Base-by-base conservation (phyloP, 2,329 filamentous ascomycete species). In the Metarhizium sp. region DNA sequence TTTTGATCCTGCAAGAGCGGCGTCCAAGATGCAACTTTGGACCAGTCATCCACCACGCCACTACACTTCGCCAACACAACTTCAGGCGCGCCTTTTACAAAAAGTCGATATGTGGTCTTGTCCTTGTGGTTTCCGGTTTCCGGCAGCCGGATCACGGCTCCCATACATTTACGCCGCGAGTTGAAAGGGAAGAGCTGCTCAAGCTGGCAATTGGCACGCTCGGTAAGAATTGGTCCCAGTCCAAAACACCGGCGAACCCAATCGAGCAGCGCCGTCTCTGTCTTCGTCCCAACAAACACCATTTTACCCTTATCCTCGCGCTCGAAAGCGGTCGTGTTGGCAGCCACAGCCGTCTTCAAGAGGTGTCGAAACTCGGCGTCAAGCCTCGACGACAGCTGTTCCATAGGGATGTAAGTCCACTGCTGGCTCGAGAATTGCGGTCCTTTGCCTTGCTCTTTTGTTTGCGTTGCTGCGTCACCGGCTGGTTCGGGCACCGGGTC, bases 261-360 rank as follows among this genome's bases (percentile, higher is more conserved):
- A 43, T 74, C 68, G 2, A 81, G 69, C 2, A 81, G 69, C 0
- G 78, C 78, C 2, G 76, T 78, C 59, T 81, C 78, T 1, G 78
- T 80, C 63, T 79, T 80, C 36, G 78, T 78, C 7, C 78, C 78
- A 50, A 80, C 71, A 55, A 79, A 80, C 5, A 67, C 66, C n/a
- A 64, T 61, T 25, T 69, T 61, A 2, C 72, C 72, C 3, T 68
- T 68, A 32, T 77, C 68, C 16, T 74, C 71, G 14, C 72, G 73
- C 57, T 81, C 78, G 36, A 81, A 79, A 0, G 78, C 78, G 0
- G 78, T 80, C 0, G 78, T 79, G 62, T 82, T 84, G 75, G 86
- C 67, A 16, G 73, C 70, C 5, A 75, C 66, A 3, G 74, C 74
- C 59, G 75, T 70, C 3, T 74, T 57, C 10, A 77, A 64, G 38